phyloP scores from a whole-genome alignment of 257 asterid species.

The Solanum microdontum region DNA sequence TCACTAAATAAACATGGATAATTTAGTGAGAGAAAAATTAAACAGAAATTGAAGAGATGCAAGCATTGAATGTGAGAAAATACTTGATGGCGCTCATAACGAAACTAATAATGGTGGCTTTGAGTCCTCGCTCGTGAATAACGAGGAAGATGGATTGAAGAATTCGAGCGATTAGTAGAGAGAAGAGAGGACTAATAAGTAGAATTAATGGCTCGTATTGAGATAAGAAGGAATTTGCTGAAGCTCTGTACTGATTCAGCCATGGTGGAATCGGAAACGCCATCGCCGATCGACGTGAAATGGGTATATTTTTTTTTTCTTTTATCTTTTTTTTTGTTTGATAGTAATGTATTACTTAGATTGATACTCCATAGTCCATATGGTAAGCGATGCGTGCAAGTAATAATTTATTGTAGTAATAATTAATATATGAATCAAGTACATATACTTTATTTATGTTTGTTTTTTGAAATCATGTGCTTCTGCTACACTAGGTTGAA shows the following conservation, averaged over 20 bases:
- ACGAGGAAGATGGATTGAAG: conserved; percentile 28
- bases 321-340: neutral
- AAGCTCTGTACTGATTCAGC: conserved; percentile 42
- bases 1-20: neutral
- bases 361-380: neutral
- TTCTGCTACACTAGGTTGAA: neutral
- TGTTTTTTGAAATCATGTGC: neutral
- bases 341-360: neutral
- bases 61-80: neutral
- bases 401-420: neutral
- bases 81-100: conserved; percentile 56
- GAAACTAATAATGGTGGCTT: conserved; percentile 39
- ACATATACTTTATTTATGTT: neutral
- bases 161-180: conserved; percentile 40
- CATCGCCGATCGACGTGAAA: conserved; percentile 25
- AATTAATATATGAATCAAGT: neutral
- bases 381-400: neutral
- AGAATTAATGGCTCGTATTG: conserved; percentile 61
- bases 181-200: conserved; percentile 32
- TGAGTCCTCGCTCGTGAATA: conserved; percentile 61
- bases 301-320: neutral
- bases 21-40: neutral
- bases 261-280: conserved; percentile 19
- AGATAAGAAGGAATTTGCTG: conserved; percentile 46
- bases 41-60: neutral